Evolutionary conservation across 1,284 basidiomycete genomes (phyloP).

Genomic region (Heterobasidion occidentale): DNA sequence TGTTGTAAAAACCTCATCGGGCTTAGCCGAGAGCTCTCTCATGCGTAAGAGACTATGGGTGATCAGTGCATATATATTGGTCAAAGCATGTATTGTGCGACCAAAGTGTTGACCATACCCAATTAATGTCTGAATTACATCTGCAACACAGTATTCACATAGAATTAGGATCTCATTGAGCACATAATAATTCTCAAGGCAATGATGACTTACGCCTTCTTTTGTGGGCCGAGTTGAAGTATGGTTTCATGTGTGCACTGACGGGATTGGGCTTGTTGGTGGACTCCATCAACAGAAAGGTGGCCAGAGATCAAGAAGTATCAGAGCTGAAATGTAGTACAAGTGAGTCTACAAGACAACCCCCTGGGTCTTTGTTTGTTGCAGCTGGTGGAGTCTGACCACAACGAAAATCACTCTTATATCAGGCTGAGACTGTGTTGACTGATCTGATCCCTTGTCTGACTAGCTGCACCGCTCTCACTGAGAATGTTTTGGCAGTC

Average conservation of each 20-base stretch:
- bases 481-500: too few relatives aligned
- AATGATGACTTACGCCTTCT: neutral
- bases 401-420: too few relatives aligned
- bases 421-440: too few relatives aligned
- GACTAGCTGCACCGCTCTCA: too few relatives aligned
- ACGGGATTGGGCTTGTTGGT: neutral
- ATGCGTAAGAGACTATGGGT: neutral
- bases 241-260: neutral
- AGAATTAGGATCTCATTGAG: neutral
- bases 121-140: neutral
- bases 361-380: too few relatives aligned
- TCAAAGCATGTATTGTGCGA: neutral
- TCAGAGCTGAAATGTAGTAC: neutral
- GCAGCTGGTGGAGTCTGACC: too few relatives aligned
- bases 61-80: neutral
- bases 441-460: too few relatives aligned
- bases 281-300: neutral
- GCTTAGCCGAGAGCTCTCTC: neutral
- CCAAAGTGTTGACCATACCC: neutral
- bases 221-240: neutral
- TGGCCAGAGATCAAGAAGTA: neutral
- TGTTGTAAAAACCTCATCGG: neutral
- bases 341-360: too few relatives aligned
- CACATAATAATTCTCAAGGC: too few relatives aligned
- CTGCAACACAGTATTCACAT: neutral